Evolutionary conservation across 2,329 filamentous ascomycete genomes (phyloP).

Genomic region (Ceratocystis variospora): DNA sequence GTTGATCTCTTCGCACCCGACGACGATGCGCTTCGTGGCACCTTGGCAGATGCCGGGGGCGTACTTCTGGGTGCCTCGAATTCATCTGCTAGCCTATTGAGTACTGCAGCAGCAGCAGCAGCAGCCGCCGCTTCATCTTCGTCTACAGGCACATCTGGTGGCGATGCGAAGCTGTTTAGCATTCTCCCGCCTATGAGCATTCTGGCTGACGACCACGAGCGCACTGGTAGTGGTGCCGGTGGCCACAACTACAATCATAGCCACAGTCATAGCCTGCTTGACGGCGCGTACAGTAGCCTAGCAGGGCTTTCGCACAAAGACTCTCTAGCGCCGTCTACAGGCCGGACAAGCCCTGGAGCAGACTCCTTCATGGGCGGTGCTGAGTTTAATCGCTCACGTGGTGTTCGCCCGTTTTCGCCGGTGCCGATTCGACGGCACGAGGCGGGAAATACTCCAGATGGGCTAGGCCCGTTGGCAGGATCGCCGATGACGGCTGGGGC

Average conservation of each 20-base stretch:
- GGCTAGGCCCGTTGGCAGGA: background rate
- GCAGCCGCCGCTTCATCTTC: conserved; percentile 21
- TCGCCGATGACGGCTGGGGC: background rate
- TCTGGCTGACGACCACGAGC: conserved; percentile 33
- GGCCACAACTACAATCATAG: background rate
- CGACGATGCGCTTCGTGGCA: conserved; percentile 20
- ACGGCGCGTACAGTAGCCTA: background rate
- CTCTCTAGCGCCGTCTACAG: background rate
- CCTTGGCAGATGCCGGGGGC: conserved; percentile 20
- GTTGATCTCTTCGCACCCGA: conserved; percentile 44
- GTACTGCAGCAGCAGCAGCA: conserved; percentile 9
- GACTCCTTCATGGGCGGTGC: conserved; percentile 41
- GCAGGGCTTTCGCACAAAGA: background rate
- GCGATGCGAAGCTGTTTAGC: conserved; percentile 43
- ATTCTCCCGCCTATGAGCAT: conserved; percentile 52
- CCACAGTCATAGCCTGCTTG: background rate
- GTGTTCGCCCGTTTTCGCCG: conserved; percentile 46
- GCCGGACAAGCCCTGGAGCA: conserved; percentile 23
- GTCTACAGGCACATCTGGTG: conserved; percentile 26
- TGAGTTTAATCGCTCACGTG: conserved; percentile 37
- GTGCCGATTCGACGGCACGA: conserved; percentile 28
- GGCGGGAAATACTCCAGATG: conserved; percentile 1
- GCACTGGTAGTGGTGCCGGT: background rate
- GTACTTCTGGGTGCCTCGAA: conserved; percentile 16
- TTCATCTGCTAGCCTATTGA: conserved; percentile 18